phyloP scores from a whole-genome alignment of 768 basidiomycete genomes.

The Melanogaster broomeanus region DNA sequence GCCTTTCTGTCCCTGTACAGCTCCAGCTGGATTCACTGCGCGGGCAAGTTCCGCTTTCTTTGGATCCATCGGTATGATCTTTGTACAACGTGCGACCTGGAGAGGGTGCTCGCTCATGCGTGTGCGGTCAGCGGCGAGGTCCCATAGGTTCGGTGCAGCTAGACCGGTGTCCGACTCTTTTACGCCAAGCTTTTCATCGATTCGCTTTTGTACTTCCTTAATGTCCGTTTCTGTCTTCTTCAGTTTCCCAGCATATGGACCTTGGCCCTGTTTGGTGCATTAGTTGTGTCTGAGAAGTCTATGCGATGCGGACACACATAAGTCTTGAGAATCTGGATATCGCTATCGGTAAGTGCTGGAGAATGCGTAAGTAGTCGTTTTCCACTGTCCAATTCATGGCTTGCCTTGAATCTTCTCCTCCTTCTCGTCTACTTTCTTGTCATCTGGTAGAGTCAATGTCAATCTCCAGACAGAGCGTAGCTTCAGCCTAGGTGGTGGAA shows the following conservation, averaged over 20 bases:
- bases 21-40: constrained; percentile 76
- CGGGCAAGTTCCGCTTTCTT: constrained; percentile 76
- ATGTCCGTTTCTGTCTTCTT: constrained; percentile 92
- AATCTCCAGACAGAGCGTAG: constrained; percentile 6
- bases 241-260: constrained; percentile 87
- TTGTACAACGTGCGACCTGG: constrained; percentile 97
- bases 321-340: constrained; percentile 98
- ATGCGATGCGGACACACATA: constrained; percentile 60
- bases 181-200: constrained; percentile 97
- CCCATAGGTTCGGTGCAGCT: constrained; percentile 97
- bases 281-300: not conserved
- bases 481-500: constrained; percentile 5
- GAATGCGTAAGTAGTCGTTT: constrained; percentile 5
- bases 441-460: constrained; percentile 48
- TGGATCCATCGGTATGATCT: constrained; percentile 87
- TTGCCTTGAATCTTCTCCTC: constrained; percentile 88
- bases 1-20: constrained; percentile 86
- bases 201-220: constrained; percentile 94
- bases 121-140: constrained; percentile 88
- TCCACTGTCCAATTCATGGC: constrained; percentile 24
- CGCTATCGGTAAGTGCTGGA: constrained; percentile 92
- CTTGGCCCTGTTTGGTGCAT: constrained; percentile 76
- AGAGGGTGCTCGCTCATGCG: constrained; percentile 92
- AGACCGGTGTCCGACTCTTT: constrained; percentile 99
- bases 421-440: constrained; percentile 86